Percentiles rank a stretch among this genome's conserved stretches.
phyloP scores from a whole-genome alignment of 352 stramenopile genomes.

The Pythium sp. region DNA sequence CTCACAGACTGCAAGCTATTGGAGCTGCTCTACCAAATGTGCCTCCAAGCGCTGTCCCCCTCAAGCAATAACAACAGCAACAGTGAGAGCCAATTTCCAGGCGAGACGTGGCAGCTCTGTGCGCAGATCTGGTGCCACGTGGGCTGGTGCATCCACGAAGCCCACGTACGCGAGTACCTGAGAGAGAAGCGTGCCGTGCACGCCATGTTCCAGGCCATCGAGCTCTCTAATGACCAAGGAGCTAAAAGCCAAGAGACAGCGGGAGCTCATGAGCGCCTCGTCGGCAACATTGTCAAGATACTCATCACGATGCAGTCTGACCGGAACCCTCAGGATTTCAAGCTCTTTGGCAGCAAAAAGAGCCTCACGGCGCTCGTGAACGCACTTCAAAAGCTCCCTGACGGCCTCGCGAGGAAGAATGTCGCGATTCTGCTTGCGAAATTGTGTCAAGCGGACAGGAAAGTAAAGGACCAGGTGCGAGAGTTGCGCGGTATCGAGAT shows the following conservation, averaged over 20 bases:
- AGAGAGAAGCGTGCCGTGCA: constrained; percentile 29
- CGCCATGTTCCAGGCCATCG: constrained; percentile 41
- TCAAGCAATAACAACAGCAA: constrained; percentile 1
- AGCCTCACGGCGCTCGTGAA: constrained; percentile 38
- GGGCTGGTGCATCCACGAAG: constrained; percentile 45
- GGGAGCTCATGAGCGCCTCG: constrained; percentile 42
- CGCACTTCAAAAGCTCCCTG: constrained; percentile 37
- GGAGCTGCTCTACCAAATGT: constrained; percentile 31
- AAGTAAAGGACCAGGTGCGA: constrained; percentile 53
- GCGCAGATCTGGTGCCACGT: constrained; percentile 75
- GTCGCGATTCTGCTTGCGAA: constrained; percentile 74
- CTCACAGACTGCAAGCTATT: constrained; percentile 25
- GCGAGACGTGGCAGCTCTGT: constrained; percentile 52
- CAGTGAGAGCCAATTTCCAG: neutral
- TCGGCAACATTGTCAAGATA: constrained; percentile 69
- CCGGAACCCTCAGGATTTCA: constrained; percentile 10
- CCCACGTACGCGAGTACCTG: constrained; percentile 34
- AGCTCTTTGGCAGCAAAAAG: constrained; percentile 26
- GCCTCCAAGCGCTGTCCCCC: constrained; percentile 20
- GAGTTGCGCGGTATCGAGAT: constrained; percentile 76
- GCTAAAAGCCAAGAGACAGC: constrained; percentile 4
- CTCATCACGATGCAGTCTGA: constrained; percentile 49
- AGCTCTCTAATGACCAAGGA: constrained; percentile 29
- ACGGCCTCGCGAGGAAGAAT: constrained; percentile 68
- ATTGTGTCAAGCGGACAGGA: constrained; percentile 47